These are phyloP conservation scores for Claviceps monticola DNA, from an alignment of 2,329 filamentous ascomycete species.

Conservation along the genomic window DNA sequence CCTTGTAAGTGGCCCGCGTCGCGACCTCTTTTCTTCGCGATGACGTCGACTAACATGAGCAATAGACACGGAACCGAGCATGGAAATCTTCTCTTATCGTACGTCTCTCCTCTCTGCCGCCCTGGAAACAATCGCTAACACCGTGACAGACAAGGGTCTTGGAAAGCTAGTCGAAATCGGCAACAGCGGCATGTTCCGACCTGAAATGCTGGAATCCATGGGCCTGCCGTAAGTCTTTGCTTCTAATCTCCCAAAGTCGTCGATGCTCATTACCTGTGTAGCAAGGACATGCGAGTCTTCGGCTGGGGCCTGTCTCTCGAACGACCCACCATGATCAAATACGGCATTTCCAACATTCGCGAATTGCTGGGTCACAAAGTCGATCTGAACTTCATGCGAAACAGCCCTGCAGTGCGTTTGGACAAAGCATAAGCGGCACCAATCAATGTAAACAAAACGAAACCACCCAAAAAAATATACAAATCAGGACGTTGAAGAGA, in stretches of 20 bases:
- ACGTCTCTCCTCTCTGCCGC: background rate
- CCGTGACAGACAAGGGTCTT: slow-evolving; percentile 49
- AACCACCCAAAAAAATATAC: too few species aligned
- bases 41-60: slow-evolving; percentile 57
- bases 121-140: background rate
- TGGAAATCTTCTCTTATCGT: slow-evolving; percentile 94
- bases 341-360: slow-evolving; percentile 75
- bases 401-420: slow-evolving; percentile 78
- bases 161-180: slow-evolving; percentile 93
- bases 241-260: background rate
- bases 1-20: slow-evolving; percentile 6
- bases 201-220: slow-evolving; percentile 94
- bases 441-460: too few species aligned
- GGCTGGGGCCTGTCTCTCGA: slow-evolving; percentile 88
- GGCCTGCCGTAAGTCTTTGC: slow-evolving; percentile 46
- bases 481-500: too few species aligned
- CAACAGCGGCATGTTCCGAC: slow-evolving; percentile 96
- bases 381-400: slow-evolving; percentile 82
- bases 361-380: slow-evolving; percentile 92
- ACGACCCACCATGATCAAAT: slow-evolving; percentile 97
- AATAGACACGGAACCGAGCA: slow-evolving; percentile 70
- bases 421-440: slow-evolving; percentile 53
- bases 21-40: background rate
- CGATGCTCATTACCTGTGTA: background rate
- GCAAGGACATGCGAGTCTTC: slow-evolving; percentile 78